These are phyloP conservation scores for Hypericum androsaemum DNA, from an alignment of 345 rosid genomes.

Conservation along the genomic window DNA sequence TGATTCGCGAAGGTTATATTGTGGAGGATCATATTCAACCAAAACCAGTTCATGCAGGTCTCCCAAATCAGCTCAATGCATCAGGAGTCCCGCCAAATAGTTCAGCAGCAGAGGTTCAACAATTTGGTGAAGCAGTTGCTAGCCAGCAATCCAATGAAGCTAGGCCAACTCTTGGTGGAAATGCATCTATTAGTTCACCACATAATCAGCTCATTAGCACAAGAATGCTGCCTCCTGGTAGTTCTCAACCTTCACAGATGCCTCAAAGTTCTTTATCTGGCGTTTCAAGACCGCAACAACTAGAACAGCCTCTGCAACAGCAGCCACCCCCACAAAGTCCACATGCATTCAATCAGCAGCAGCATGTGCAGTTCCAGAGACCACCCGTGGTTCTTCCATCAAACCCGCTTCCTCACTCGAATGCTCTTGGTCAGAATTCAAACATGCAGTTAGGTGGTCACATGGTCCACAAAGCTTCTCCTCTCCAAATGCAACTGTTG, in stretches of 20 bases:
- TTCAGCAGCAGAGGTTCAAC: conserved; percentile 46
- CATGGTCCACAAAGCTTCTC: conserved; percentile 53
- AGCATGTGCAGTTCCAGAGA: conserved; percentile 62
- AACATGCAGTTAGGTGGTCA: conserved; percentile 65
- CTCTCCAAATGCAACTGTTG: conserved; percentile 62
- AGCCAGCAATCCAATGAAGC: conserved; percentile 46
- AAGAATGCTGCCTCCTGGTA: conserved; percentile 71
- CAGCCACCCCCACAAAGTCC: conserved; percentile 30
- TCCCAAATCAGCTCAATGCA: conserved; percentile 33
- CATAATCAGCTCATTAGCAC: conserved; percentile 41
- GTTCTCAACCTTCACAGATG: conserved; percentile 59
- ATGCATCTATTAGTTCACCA: conserved; percentile 32
- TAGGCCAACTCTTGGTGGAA: conserved; percentile 39
- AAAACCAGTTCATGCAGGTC: conserved; percentile 37
- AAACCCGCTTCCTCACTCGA: conserved; percentile 51
- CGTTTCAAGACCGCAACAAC: conserved; percentile 25
- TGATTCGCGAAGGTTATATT: conserved; percentile 50
- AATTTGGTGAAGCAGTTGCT: conserved; percentile 43
- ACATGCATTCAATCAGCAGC: conserved; percentile 56
- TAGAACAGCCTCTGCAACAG: too few relatives aligned
- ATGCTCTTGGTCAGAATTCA: conserved; percentile 52
- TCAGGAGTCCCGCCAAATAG: conserved; percentile 38
- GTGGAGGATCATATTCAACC: conserved; percentile 46
- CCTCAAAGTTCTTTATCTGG: conserved; percentile 60
- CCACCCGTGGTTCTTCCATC: conserved; percentile 48